Conservation (phyloP, 495 filamentous ascomycete species). For the Friedmanniomyces simplex region DNA sequence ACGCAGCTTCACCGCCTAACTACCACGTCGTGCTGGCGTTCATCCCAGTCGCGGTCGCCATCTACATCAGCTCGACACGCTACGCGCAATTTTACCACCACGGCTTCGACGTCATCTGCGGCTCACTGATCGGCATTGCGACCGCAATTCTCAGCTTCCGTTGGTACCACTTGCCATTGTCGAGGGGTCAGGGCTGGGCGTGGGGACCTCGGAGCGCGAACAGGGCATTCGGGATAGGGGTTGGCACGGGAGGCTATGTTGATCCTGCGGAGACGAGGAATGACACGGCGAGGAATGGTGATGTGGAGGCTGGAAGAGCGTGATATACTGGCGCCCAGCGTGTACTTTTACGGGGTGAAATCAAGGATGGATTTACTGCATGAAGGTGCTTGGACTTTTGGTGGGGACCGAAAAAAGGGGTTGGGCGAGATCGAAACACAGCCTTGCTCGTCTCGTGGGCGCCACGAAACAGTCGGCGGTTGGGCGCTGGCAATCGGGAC, state of each 20-base stretch:
- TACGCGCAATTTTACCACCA: slow-evolving; percentile 56
- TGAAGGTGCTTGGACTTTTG: no score
- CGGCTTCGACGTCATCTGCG: slow-evolving; percentile 55
- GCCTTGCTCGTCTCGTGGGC: no score
- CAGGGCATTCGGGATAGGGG: slow-evolving; percentile 33
- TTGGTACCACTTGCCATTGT: slow-evolving; percentile 43
- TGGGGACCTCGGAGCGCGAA: slow-evolving; percentile 31
- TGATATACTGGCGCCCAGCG: neutral
- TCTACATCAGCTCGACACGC: slow-evolving; percentile 51
- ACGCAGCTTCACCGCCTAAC: slow-evolving; percentile 50
- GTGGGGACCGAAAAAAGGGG: no score
- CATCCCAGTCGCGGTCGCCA: slow-evolving; percentile 46
- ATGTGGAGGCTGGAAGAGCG: neutral
- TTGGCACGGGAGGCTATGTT: slow-evolving; percentile 31
- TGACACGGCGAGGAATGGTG: neutral
- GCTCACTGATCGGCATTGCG: slow-evolving; percentile 45
- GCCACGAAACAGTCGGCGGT: no score
- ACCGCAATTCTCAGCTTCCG: slow-evolving; percentile 49
- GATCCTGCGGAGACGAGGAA: slow-evolving; percentile 5
- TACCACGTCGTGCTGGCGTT: slow-evolving; percentile 47
- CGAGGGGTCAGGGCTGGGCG: slow-evolving; percentile 24
- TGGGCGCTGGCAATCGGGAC: no score
- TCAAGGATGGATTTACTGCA: no score
- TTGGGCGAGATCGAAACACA: no score
- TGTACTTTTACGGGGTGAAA: neutral